phyloP scores from a whole-genome alignment of 441 rosid species.

The Populus hybrid region DNA sequence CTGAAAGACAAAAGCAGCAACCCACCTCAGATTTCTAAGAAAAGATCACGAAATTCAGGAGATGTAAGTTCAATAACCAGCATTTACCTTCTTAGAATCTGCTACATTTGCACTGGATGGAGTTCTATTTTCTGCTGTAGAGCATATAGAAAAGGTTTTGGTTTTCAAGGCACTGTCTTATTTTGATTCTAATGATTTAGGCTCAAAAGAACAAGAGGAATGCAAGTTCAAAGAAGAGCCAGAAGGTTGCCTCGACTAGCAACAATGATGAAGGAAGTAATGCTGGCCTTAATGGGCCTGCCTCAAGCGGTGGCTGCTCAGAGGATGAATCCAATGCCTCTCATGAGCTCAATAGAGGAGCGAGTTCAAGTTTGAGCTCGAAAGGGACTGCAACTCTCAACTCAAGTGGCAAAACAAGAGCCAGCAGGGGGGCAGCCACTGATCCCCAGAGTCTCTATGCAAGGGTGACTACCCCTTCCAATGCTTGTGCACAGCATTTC shows the following conservation, averaged over 20 bases:
- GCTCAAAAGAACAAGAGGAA: constrained; percentile 45
- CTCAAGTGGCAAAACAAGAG: constrained; percentile 53
- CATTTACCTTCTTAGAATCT: neutral
- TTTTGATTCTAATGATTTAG: constrained; percentile 20
- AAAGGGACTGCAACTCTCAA: constrained; percentile 38
- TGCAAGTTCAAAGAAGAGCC: constrained; percentile 41
- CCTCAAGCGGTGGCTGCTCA: constrained; percentile 49
- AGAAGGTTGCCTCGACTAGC: constrained; percentile 27
- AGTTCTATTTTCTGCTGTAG: neutral
- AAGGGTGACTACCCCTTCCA: constrained; percentile 35
- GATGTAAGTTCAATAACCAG: constrained; percentile 43
- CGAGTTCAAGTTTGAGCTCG: constrained; percentile 25
- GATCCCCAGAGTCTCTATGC: constrained; percentile 84
- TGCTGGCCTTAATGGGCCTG: constrained; percentile 27
- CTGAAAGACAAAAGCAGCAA: constrained; percentile 27
- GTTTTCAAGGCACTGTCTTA: constrained; percentile 8
- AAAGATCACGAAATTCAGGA: constrained; percentile 38
- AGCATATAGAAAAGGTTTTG: neutral
- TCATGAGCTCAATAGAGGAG: constrained; percentile 40
- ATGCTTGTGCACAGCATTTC: neutral
- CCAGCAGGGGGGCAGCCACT: constrained; percentile 61
- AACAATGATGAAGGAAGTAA: constrained; percentile 36
- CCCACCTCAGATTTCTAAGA: constrained; percentile 43
- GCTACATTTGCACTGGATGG: neutral
- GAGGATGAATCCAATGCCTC: constrained; percentile 56